Conservation (phyloP, 192 early-diverging fungal genomes). For the Backusella tuberculispora region DNA sequence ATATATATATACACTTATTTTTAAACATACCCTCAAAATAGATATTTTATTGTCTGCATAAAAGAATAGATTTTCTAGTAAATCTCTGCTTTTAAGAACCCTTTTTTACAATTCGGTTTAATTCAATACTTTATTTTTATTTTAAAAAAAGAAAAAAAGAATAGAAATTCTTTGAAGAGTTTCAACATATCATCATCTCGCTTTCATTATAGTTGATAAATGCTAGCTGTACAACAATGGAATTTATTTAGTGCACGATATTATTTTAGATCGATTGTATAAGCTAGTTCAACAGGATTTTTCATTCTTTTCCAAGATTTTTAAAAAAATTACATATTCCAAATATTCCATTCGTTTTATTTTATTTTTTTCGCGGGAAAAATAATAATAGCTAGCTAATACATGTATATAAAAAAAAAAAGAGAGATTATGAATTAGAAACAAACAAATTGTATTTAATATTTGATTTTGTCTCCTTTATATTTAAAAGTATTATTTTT, state of each 20-base stretch:
- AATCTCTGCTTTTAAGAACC: background rate
- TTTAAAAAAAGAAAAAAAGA: background rate
- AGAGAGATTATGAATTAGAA: no score
- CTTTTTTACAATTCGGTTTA: background rate
- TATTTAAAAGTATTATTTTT: no score
- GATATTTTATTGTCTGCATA: background rate
- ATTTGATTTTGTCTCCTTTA: no score
- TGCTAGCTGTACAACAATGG: background rate
- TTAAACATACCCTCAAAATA: background rate
- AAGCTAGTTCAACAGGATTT: background rate
- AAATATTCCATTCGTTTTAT: background rate
- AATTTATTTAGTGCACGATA: background rate
- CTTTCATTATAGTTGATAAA: background rate
- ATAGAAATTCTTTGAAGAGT: background rate
- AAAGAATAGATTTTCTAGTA: background rate
- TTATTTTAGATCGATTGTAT: background rate
- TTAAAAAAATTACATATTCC: background rate
- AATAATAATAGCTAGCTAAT: no score
- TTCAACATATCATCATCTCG: background rate
- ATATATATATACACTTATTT: background rate
- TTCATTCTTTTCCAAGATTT: background rate
- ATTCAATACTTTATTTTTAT: conserved; percentile 3
- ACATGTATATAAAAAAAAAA: no score
- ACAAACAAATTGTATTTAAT: no score
- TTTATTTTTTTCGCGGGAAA: no score